These are phyloP conservation scores for Hymenoscyphus fraxineus DNA, from an alignment of 2,329 filamentous ascomycete genomes.

Conservation along the genomic window DNA sequence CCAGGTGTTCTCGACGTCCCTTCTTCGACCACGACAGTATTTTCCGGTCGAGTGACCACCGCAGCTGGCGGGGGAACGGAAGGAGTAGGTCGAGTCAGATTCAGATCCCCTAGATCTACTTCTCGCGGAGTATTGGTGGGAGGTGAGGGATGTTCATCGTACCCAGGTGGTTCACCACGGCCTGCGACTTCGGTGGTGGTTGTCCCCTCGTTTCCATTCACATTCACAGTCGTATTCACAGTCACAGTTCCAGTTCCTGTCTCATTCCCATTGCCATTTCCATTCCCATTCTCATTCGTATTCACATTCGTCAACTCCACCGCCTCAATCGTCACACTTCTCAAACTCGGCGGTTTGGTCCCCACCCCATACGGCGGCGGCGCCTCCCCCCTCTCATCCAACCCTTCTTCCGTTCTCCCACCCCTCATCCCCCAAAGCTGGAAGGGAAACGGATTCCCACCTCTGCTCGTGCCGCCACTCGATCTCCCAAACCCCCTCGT, in stretches of 20 bases:
- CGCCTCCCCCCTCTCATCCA: slow-evolving; percentile 61
- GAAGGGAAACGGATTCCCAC: too few relatives aligned
- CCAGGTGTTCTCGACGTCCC: not conserved
- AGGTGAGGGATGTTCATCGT: slow-evolving; percentile 20
- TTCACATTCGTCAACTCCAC: too few relatives aligned
- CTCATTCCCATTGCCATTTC: not conserved
- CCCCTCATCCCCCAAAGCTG: not conserved
- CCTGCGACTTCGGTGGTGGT: not conserved
- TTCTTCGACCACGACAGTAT: not conserved
- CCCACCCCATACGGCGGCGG: slow-evolving; percentile 55
- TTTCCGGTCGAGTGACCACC: not conserved
- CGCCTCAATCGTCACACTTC: slow-evolving; percentile 1
- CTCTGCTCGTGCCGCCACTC: too few relatives aligned
- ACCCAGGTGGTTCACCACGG: slow-evolving; percentile 22
- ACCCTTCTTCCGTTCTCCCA: slow-evolving; percentile 43
- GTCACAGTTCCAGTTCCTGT: slow-evolving; percentile 17
- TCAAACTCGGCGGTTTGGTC: slow-evolving; percentile 31
- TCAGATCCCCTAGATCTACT: slow-evolving; percentile 13
- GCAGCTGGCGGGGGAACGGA: not conserved
- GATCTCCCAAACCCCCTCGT: too few relatives aligned
- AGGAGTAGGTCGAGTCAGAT: slow-evolving; percentile 18
- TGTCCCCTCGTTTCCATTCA: slow-evolving; percentile 8
- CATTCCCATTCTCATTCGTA: too few relatives aligned
- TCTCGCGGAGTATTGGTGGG: not conserved
- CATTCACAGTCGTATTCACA: not conserved